These are phyloP conservation scores for Stenocarpella maydis DNA, from an alignment of 2,329 filamentous ascomycete species.

Conservation along the genomic window DNA sequence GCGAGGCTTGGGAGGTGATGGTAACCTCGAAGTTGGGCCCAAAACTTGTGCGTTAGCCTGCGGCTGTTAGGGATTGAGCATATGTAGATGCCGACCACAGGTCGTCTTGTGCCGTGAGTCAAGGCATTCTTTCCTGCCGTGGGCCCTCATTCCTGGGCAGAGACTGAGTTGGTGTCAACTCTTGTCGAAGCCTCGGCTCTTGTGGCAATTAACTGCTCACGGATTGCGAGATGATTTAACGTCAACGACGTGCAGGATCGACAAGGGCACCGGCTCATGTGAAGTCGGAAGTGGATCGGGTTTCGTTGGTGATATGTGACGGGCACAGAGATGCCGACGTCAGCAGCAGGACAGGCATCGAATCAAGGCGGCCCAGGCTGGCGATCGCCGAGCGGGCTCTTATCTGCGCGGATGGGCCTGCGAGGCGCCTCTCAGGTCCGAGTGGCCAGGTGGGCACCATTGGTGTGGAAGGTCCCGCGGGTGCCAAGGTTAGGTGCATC, in stretches of 20 bases:
- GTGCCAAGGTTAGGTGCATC: slow-evolving; percentile 8
- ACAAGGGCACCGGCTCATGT: not conserved
- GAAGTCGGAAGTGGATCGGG: not conserved
- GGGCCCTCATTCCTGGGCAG: too few relatives aligned
- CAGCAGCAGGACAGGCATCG: slow-evolving; percentile 6
- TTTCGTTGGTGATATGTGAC: slow-evolving; percentile 15
- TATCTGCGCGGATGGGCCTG: slow-evolving; percentile 11
- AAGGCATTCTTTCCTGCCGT: not conserved
- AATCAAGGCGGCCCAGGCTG: not conserved
- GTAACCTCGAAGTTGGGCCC: not conserved
- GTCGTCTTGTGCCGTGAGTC: not conserved
- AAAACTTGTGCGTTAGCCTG: not conserved
- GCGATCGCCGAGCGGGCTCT: slow-evolving; percentile 4
- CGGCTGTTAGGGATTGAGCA: not conserved
- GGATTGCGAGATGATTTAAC: not conserved
- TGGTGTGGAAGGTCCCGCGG: slow-evolving; percentile 16
- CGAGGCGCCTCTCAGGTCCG: not conserved
- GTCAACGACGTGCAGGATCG: not conserved
- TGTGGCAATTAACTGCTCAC: not conserved
- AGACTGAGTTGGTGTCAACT: not conserved
- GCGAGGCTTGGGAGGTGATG: not conserved
- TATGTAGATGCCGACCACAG: not conserved
- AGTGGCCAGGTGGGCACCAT: slow-evolving; percentile 6
- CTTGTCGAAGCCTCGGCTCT: not conserved
- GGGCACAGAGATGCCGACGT: not conserved